Evolutionary conservation across 768 basidiomycete genomes (phyloP).

Genomic region (Cystobasidium ongulense): DNA sequence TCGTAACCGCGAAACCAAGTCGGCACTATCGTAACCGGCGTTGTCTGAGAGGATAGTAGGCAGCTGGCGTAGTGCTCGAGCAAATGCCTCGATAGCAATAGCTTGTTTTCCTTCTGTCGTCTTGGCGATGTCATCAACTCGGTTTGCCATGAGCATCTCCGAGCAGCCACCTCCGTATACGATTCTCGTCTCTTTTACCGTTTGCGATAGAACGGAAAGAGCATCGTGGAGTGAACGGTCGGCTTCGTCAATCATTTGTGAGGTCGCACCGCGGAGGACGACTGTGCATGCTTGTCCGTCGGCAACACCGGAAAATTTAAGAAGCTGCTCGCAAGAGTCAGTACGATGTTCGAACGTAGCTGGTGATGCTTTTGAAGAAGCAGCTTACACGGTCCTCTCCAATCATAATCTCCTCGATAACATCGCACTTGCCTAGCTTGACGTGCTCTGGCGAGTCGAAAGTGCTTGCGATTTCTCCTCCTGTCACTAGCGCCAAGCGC

Average conservation of each 20-base stretch:
- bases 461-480: constrained; percentile 92
- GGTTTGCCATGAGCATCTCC: constrained; percentile 95
- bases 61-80: constrained; percentile 75
- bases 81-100: constrained; percentile 86
- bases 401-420: constrained; percentile 98
- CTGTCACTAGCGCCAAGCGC: constrained; percentile 85
- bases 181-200: constrained; percentile 89
- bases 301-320: constrained; percentile 98
- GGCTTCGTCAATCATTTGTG: constrained; percentile 98
- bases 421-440: constrained; percentile 81
- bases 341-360: neutral
- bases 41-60: constrained; percentile 96
- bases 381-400: constrained; percentile 89
- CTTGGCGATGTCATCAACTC: constrained; percentile 78
- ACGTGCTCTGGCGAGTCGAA: constrained; percentile 89
- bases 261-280: constrained; percentile 90
- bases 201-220: constrained; percentile 91
- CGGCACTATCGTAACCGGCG: constrained; percentile 94
- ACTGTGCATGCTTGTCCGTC: constrained; percentile 97
- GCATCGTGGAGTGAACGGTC: constrained; percentile 96
- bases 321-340: constrained; percentile 55
- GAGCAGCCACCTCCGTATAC: constrained; percentile 94
- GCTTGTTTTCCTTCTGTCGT: constrained; percentile 88
- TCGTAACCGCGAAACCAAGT: constrained; percentile 76
- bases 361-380: neutral